Percentiles rank a stretch among this genome's conserved stretches.
Evolutionary conservation across 2,329 filamentous ascomycete genomes (phyloP).

Genomic region (Fusarium odoratissimum): DNA sequence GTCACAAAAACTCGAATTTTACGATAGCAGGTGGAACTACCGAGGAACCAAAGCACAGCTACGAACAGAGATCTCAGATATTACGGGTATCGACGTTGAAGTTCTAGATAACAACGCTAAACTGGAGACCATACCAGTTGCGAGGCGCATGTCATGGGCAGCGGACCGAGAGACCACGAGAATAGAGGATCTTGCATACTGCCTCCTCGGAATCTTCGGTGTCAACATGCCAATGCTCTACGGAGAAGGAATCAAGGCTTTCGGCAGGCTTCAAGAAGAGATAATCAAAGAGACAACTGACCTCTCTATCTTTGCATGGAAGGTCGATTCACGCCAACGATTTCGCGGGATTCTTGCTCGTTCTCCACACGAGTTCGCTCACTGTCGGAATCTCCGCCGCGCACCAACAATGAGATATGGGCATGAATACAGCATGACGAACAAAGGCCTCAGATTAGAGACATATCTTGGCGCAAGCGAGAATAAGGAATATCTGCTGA

Average conservation of each 20-base stretch:
- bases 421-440: background rate
- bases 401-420: background rate
- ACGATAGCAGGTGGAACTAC: background rate
- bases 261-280: slow-evolving; percentile 17
- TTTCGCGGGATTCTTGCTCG: background rate
- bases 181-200: slow-evolving; percentile 16
- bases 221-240: slow-evolving; percentile 25
- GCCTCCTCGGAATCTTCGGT: slow-evolving; percentile 2
- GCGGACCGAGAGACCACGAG: slow-evolving; percentile 4
- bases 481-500: background rate
- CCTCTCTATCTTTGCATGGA: slow-evolving; percentile 25
- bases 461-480: background rate
- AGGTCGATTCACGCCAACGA: rapidly evolving
- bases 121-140: background rate
- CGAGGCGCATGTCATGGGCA: slow-evolving; percentile 19
- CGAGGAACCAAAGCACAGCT: background rate
- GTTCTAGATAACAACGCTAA: background rate
- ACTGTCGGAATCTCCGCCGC: background rate
- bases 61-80: rapidly evolving
- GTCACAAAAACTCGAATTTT: background rate
- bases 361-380: background rate
- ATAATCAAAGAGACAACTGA: slow-evolving; percentile 18
- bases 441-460: background rate
- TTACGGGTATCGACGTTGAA: background rate
- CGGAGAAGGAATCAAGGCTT: slow-evolving; percentile 9